Evolutionary conservation across 305 asterid species (phyloP).

Genomic region (Plantago coronopus): DNA sequence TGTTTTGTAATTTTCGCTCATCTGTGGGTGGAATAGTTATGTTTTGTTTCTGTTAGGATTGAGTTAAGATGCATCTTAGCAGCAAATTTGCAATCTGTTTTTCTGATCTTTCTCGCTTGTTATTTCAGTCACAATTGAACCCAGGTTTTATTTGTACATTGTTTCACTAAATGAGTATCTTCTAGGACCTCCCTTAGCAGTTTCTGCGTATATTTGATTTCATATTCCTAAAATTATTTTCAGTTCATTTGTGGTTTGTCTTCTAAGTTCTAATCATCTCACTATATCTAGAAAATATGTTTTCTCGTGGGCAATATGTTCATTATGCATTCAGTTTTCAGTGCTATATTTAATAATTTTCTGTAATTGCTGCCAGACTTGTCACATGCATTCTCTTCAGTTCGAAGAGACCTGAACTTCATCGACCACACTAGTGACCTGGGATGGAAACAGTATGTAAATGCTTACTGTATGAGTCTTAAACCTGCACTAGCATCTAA

Average conservation of each 20-base stretch:
- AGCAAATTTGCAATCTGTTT: no score
- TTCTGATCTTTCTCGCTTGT: not conserved
- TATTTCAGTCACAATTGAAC: not conserved
- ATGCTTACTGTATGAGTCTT: constrained; percentile 28
- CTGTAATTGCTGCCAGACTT: constrained; percentile 57
- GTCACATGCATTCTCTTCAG: constrained; percentile 86
- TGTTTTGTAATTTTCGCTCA: not conserved
- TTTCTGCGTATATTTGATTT: not conserved
- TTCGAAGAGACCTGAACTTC: constrained; percentile 85
- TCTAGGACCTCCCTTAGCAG: constrained; percentile 4
- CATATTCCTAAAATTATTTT: not conserved
- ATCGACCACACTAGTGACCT: constrained; percentile 92
- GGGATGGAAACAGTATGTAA: constrained; percentile 98
- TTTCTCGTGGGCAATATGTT: not conserved
- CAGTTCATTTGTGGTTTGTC: not conserved
- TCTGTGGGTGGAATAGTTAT: no score
- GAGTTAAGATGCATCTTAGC: no score
- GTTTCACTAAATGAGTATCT: not conserved
- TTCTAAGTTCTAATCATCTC: constrained; percentile 13
- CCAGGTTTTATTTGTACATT: constrained; percentile 11
- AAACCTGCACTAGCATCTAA: not conserved
- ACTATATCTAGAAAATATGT: constrained; percentile 9
- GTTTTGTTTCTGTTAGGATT: not conserved
- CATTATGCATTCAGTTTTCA: no score
- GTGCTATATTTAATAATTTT: no score